phyloP scores from a whole-genome alignment of 176 grass and related monocot species.

The Oryza australiensis region DNA sequence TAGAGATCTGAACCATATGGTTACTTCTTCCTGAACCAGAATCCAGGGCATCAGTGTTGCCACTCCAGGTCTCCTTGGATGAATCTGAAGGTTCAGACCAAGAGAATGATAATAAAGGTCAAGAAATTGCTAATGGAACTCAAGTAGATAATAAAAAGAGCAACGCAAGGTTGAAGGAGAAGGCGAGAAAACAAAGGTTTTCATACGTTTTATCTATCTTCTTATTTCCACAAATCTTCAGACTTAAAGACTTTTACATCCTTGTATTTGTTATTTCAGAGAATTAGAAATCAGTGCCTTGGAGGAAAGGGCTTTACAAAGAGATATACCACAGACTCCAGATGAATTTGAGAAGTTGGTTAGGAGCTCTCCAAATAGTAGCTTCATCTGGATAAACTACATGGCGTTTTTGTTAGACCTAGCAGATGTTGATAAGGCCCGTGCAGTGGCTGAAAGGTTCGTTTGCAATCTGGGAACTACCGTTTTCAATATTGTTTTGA shows the following conservation, averaged over 20 bases:
- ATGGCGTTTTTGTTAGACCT: slow-evolving; percentile 81
- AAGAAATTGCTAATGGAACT: slow-evolving; percentile 35
- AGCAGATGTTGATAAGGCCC: slow-evolving; percentile 83
- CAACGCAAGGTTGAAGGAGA: slow-evolving; percentile 64
- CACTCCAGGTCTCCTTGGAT: slow-evolving; percentile 79
- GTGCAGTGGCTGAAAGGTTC: slow-evolving; percentile 81
- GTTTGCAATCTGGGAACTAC: background rate
- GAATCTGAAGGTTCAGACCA: slow-evolving; percentile 77
- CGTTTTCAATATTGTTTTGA: background rate
- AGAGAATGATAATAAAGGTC: slow-evolving; percentile 47
- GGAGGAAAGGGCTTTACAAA: slow-evolving; percentile 80
- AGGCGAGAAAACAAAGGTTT: slow-evolving; percentile 80
- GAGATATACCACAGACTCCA: slow-evolving; percentile 66
- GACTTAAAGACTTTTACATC: slow-evolving; percentile 8
- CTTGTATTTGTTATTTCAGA: slow-evolving; percentile 42
- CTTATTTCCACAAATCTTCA: slow-evolving; percentile 6
- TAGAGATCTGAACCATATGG: slow-evolving; percentile 32
- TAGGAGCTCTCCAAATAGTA: slow-evolving; percentile 90
- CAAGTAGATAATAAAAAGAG: slow-evolving; percentile 55
- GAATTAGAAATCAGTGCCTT: slow-evolving; percentile 87
- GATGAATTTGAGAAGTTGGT: slow-evolving; percentile 97
- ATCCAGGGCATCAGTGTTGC: slow-evolving; percentile 48
- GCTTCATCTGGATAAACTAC: slow-evolving; percentile 95
- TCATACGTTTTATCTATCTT: slow-evolving; percentile 30
- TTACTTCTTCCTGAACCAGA: slow-evolving; percentile 41